A percentile compares a stretch with the other conserved stretches of the same genome.
Evolutionary conservation across 257 asterid species (phyloP).

Genomic region (Solanum pinnatisectum): DNA sequence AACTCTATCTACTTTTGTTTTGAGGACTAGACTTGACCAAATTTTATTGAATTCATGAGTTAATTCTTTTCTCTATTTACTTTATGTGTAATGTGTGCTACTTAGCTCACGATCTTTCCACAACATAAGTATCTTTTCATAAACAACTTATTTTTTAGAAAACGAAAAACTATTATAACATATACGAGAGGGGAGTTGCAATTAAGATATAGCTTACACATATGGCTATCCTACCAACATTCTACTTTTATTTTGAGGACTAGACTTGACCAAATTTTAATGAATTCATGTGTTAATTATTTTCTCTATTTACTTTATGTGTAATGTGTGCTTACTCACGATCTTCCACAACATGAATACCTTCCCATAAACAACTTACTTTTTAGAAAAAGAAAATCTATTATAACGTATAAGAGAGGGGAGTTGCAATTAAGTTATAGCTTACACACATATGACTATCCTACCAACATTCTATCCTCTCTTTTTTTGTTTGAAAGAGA

Average conservation of each 20-base stretch:
- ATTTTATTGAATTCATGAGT: not conserved
- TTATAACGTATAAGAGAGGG: not conserved
- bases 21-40: not conserved
- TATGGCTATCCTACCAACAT: too few species aligned
- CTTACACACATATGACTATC: not conserved
- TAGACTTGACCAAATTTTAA: not conserved
- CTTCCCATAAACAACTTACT: too few species aligned
- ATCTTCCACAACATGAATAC: too few species aligned
- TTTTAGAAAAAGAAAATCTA: not conserved
- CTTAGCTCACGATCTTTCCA: too few species aligned
- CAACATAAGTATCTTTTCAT: too few species aligned
- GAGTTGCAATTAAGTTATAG: not conserved
- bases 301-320: not conserved
- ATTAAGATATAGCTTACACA: not conserved
- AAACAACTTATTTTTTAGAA: too few species aligned
- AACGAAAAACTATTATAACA: not conserved
- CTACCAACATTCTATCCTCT: not conserved
- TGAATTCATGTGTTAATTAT: not conserved
- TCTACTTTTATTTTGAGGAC: not conserved
- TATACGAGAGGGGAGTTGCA: not conserved
- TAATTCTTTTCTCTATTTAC: not conserved
- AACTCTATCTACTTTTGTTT: not conserved
- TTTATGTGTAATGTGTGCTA: too few species aligned
- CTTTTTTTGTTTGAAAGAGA: not conserved
- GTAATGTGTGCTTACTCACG: too few species aligned